A percentile compares a stretch with the other conserved stretches of the same genome.
Conservation (phyloP, 108 stramenopile species). For the Nitzschia putrida region DNA sequence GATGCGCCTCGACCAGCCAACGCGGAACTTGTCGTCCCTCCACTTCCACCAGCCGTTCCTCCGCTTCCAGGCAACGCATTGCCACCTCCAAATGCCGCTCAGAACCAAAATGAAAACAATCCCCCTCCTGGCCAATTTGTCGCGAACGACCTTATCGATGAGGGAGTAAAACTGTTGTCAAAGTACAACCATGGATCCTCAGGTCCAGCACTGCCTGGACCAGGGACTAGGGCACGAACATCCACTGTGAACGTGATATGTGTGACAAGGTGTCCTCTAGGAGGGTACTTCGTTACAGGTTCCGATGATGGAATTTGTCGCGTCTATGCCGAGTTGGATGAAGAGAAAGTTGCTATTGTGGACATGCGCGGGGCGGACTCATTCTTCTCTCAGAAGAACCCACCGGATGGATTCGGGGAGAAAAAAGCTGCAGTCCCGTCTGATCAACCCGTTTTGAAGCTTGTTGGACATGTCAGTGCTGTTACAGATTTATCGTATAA, state of each 20-base stretch:
- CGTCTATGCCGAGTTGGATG: conserved; percentile 79
- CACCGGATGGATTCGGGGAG: background rate
- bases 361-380: conserved; percentile 23
- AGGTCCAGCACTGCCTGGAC: conserved; percentile 42
- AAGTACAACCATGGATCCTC: conserved; percentile 73
- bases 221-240: conserved; percentile 58
- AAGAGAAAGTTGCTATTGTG: conserved; percentile 47
- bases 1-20: background rate
- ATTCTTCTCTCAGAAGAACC: too few species aligned
- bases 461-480: conserved; percentile 77
- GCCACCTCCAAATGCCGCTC: background rate
- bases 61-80: conserved; percentile 35
- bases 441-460: conserved; percentile 54
- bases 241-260: conserved; percentile 82
- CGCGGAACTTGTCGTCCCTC: conserved; percentile 32
- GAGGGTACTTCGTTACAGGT: conserved; percentile 87
- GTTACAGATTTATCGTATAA: conserved; percentile 85
- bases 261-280: conserved; percentile 80
- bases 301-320: conserved; percentile 88
- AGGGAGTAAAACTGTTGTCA: conserved; percentile 68
- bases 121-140: conserved; percentile 62
- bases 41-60: conserved; percentile 47
- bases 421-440: background rate
- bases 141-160: conserved; percentile 68
- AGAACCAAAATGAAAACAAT: conserved; percentile 11